Percentiles rank a stretch among this genome's conserved stretches.
These are phyloP conservation scores for Neotropicomus parvogracilis DNA, from an alignment of 1,284 basidiomycete species.

Conservation along the genomic window DNA sequence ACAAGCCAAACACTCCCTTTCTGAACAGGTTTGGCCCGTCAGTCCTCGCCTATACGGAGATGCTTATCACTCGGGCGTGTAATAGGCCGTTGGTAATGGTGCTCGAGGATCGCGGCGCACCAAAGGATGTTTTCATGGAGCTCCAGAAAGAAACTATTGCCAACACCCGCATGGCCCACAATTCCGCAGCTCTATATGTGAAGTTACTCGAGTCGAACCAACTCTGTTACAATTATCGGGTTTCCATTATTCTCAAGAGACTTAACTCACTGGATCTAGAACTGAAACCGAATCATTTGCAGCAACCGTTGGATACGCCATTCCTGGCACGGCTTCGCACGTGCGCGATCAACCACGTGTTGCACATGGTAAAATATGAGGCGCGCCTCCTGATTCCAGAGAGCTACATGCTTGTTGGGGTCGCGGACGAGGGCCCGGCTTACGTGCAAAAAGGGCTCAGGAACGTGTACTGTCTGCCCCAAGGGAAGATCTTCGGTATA, in stretches of 20 bases:
- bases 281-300: constrained; percentile 37
- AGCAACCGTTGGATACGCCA: constrained; percentile 44
- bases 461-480: constrained; percentile 50
- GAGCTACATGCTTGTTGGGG: constrained; percentile 65
- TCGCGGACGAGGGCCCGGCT: constrained; percentile 70
- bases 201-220: constrained; percentile 45
- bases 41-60: not conserved
- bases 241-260: constrained; percentile 48
- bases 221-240: constrained; percentile 46
- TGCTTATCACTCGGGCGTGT: not conserved
- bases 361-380: constrained; percentile 67
- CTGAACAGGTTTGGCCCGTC: constrained; percentile 54
- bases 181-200: constrained; percentile 45
- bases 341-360: constrained; percentile 56
- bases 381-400: constrained; percentile 66
- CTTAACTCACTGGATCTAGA: constrained; percentile 49
- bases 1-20: constrained; percentile 53
- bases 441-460: constrained; percentile 46
- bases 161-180: constrained; percentile 52
- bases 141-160: constrained; percentile 54
- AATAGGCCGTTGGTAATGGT: constrained; percentile 64
- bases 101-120: constrained; percentile 61
- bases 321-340: constrained; percentile 56
- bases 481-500: constrained; percentile 59
- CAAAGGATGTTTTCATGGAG: constrained; percentile 47